Base-by-base conservation (phyloP, 768 basidiomycete species). In the Xanthoconium stramineum region DNA sequence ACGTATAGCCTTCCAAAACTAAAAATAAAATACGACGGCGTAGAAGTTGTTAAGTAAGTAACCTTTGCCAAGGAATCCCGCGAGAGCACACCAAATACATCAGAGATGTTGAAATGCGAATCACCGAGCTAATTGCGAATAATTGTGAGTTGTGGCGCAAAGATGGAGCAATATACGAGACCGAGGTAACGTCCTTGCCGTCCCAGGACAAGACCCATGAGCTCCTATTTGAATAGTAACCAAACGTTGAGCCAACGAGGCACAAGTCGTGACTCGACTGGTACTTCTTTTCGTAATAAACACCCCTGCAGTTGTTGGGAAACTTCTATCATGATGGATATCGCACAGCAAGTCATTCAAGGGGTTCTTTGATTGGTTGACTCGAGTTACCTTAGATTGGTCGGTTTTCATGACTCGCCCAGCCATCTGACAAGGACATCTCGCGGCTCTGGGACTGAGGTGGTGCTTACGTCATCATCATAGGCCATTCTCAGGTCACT, bases 401-500 rank as follows among this genome's bases (percentile, higher is more conserved):
- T n/a, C n/a, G n/a, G n/a, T n/a, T n/a, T n/a, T n/a, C n/a, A n/a
- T n/a, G n/a, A n/a, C n/a, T n/a, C n/a, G n/a, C n/a, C n/a, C n/a
- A n/a, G 33, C 9, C 3, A 38, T 50, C 39, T 46, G 54, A 56
- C 58, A n/a, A 57, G 15, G 42, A 52, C 51, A 32, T 30, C 51
- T 39, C 24, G 50, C 9, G 19, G 50, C 65, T 58, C 65, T 50
- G 59, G 50, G 30, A 55, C 50, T n/a, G 63, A 57, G 54, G 63
- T 62, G 28, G 5, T 47, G 65, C 58, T 69, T 69, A 69, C 52
- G 49, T 68, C 56, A 71, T 59, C 53, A 2, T 36, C 32, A 48
- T 62, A 62, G 56, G 45, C 47, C 47, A 56, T 62, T 60, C 58
- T 57, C 60, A 50, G 52, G 53, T 61, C 50, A 42, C 53, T 43